phyloP scores from a whole-genome alignment of 306 rosid species.

The Ochetophila trinervis region DNA sequence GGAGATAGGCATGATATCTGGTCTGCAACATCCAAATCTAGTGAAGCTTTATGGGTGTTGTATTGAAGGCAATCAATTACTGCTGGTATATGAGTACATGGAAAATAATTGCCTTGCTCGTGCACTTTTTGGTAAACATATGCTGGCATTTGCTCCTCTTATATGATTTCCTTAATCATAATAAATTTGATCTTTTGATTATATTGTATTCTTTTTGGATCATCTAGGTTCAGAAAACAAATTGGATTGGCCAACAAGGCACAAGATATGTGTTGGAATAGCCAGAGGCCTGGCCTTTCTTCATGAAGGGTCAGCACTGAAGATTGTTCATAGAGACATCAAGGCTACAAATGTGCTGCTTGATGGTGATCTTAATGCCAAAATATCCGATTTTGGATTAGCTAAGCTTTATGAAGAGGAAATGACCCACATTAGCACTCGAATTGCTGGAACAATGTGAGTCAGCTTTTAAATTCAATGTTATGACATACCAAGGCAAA shows the following conservation, averaged over 20 bases:
- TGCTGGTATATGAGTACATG: slow-evolving; percentile 53
- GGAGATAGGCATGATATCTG: slow-evolving; percentile 56
- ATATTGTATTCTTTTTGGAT: not conserved
- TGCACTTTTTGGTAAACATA: slow-evolving; percentile 42
- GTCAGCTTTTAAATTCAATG: not conserved
- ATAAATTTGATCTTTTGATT: too few species aligned
- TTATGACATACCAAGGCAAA: too few species aligned
- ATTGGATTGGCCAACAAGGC: slow-evolving; percentile 53
- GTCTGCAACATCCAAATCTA: slow-evolving; percentile 50
- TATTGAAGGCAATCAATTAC: slow-evolving; percentile 42
- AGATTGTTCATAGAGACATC: slow-evolving; percentile 65
- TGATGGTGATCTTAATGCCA: slow-evolving; percentile 47
- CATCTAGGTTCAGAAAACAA: slow-evolving; percentile 29
- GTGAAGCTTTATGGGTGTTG: slow-evolving; percentile 56
- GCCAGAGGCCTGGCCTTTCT: slow-evolving; percentile 67
- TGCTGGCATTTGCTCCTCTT: too few species aligned
- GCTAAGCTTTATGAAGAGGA: slow-evolving; percentile 55
- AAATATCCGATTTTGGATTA: slow-evolving; percentile 64
- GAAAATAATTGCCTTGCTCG: slow-evolving; percentile 57
- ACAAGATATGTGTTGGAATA: slow-evolving; percentile 53
- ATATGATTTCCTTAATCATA: too few species aligned
- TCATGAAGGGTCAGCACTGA: slow-evolving; percentile 56
- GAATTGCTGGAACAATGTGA: slow-evolving; percentile 61
- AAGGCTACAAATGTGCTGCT: slow-evolving; percentile 65
- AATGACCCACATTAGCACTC: slow-evolving; percentile 56